Base-by-base conservation (phyloP, 441 rosid species). In the Populus trichocarpa region DNA sequence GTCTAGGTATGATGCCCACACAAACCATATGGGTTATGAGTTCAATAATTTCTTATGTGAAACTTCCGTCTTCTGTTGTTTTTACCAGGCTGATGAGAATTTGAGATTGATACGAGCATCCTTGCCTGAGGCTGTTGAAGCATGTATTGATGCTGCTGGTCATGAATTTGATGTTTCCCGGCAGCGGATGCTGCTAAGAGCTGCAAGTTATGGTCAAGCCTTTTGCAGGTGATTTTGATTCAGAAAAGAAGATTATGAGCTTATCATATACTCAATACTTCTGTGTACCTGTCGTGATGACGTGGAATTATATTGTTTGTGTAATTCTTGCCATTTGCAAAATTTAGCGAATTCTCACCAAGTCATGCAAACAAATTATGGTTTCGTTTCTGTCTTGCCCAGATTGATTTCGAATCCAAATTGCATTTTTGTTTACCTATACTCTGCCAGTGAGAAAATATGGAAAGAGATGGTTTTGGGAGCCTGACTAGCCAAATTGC, bases 121-220 rank as follows among this genome's bases (percentile, higher is more conserved):
- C 69, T 88, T 97, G 89, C 91, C 92, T 36, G 97, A 91, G 88
- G 99, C 99, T 82, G 98, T 97, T 81, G 99, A 93, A 85, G 89
- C 93, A 72, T 97, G 99, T 82, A 84, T 95, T 77, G 97, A 97
- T 90, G 97, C 99, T 82, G 99, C 98, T 6, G 90, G 99, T 66
- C 94, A 97, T 85, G 99, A 97, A 80, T 97, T 91, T 86, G 92
- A 93, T 83, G 81, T 89, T 81, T 83, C 89, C 67, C 97, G 97
- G 74, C 99, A 91, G 83, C 86, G 87, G 77, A 92, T 91, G 64
- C 85, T 97, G 12, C 79, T 97, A 81, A 89, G 99, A 88, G 97
- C 99, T 78, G 99, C 99, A 71, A 97, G 99, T 86, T 97, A 97
- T 83, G 99, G 99, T 72, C 99, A 97, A 85, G 99, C 99, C 77